Percentiles rank a stretch among this genome's conserved stretches.
Conservation (phyloP, 495 filamentous ascomycete genomes). For the Penicillium simplicissimum region DNA sequence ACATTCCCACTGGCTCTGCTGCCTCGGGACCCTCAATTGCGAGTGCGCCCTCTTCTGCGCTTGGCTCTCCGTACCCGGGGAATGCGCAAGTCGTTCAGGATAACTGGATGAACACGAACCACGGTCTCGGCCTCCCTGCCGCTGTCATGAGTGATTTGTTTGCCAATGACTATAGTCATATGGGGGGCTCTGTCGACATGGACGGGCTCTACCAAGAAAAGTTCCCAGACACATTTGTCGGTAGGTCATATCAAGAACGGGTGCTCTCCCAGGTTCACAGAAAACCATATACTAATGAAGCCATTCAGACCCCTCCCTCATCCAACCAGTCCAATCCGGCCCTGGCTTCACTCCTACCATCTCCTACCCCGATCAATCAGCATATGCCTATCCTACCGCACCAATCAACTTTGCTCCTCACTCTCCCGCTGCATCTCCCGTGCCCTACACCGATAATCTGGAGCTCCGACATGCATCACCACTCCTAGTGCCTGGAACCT, state of each 20-base stretch:
- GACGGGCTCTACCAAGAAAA: conserved; percentile 59
- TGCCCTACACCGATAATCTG: conserved; percentile 30
- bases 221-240: conserved; percentile 63
- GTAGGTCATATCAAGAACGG: conserved; percentile 61
- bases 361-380: conserved; percentile 36
- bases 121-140: conserved; percentile 66
- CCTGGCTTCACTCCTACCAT: conserved; percentile 35
- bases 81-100: conserved; percentile 59
- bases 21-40: conserved; percentile 71
- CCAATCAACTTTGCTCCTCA: conserved; percentile 33
- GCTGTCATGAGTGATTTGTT: conserved; percentile 66
- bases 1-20: conserved; percentile 63
- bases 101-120: conserved; percentile 60
- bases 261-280: neutral
- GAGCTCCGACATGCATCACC: conserved; percentile 40
- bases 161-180: conserved; percentile 43
- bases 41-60: conserved; percentile 74
- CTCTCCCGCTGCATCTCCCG: conserved; percentile 39
- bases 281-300: conserved; percentile 11
- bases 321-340: conserved; percentile 46
- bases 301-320: conserved; percentile 58
- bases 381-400: conserved; percentile 25
- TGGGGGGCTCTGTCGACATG: conserved; percentile 33
- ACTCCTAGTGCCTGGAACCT: conserved; percentile 33
- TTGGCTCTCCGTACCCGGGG: conserved; percentile 76